Base-by-base conservation (phyloP, 2,329 filamentous ascomycete genomes). In the Ophiostoma triangulosporum region DNA sequence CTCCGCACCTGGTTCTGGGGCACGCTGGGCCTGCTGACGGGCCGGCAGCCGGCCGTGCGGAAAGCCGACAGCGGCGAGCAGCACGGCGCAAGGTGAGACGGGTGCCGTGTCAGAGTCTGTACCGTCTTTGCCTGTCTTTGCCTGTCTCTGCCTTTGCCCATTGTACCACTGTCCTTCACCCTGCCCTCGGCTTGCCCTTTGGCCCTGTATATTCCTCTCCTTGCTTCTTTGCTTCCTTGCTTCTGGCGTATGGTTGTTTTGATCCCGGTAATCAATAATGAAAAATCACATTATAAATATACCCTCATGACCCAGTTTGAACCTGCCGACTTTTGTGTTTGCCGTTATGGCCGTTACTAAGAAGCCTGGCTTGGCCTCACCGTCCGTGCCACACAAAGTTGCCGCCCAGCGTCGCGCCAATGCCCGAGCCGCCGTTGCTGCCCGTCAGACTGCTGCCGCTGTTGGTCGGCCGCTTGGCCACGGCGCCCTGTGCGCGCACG, bases 391-490 rank as follows among this genome's bases (percentile, higher is more conserved):
- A 81, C 27, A 78, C 77, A 65, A 81, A 78, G 57, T 75, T 78
- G 20, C 73, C 72, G 8, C 77, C 75, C 70, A 80, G 63, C 4
- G 77, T 73, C 7, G 73, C 67, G 4, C 74, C 73, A 6, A 52
- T 67, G 15, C 78, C 74, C 65, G 46, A 17, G 51, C 45, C 36
- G 51, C 36, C 38, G 45, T 40, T 50, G 46, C 53, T 45, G 35
- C 77, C 58, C 0, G 70, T 70, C 1, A 70, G 62, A 9, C 50
- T 52, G 54, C 38, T 50, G 53, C 78, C 74, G 66, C 88, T 84
- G 63, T 89, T 89, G 31, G 88, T 83, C 0, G 86, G 86, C 60
- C 86, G 71, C 71, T 89, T 90, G 7, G 85, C 83, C 11, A 91
- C 84, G 32, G 80, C 80, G 17, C 86, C 86, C 64, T 90, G 86